Conservation (phyloP, 192 early-diverging fungal genomes). For the Podila horticola region DNA sequence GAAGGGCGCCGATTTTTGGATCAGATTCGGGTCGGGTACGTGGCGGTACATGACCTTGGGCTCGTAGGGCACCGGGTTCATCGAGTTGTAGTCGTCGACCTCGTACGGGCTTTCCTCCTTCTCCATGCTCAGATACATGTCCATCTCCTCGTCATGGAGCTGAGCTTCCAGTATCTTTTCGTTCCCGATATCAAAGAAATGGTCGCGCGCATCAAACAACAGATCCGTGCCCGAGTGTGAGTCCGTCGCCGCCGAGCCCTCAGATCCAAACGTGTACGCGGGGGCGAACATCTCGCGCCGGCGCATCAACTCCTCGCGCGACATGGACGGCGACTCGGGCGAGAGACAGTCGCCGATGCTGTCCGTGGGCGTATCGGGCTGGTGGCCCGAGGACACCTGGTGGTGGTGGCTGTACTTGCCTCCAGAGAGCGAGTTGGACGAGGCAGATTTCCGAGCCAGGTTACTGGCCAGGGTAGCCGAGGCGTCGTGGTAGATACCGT, state of each 20-base stretch:
- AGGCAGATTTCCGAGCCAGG: conserved; percentile 23
- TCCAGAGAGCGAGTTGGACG: conserved; percentile 20
- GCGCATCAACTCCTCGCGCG: conserved; percentile 35
- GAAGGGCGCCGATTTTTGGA: conserved; percentile 23
- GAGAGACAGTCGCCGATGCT: conserved; percentile 42
- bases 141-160: conserved; percentile 34
- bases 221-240: conserved; percentile 23
- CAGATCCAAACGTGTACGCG: conserved; percentile 18
- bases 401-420: conserved; percentile 44
- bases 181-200: conserved; percentile 18
- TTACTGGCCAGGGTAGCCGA: conserved; percentile 20
- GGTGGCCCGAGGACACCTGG: conserved; percentile 30
- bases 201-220: conserved; percentile 19
- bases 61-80: conserved; percentile 37
- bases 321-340: conserved; percentile 36
- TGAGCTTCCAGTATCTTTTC: conserved; percentile 14
- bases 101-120: conserved; percentile 36
- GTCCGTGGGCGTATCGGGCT: conserved; percentile 17
- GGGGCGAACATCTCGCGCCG: conserved; percentile 16
- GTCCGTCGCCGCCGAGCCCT: conserved; percentile 1
- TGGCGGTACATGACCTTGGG: conserved; percentile 27
- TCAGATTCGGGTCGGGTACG: background rate
- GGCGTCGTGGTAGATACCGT: conserved; percentile 17
- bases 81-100: conserved; percentile 28
- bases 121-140: conserved; percentile 44